Conservation (phyloP, 805 yeast species). For the Vanderwaltozyma polyspora region DNA sequence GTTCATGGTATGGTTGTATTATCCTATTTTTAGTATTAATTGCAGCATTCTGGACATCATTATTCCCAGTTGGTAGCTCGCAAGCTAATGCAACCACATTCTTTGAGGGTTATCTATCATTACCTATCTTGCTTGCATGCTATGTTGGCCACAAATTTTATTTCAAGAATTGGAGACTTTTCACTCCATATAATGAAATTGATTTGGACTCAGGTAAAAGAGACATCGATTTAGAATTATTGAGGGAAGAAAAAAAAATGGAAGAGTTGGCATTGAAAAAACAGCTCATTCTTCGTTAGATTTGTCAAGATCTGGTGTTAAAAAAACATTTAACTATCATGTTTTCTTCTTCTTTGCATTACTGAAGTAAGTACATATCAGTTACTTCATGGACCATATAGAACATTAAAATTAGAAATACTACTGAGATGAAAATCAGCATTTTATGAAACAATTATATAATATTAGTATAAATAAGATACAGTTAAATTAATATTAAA, state of each 20-base stretch:
- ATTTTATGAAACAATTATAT: no score
- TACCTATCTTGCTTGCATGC: slow-evolving; percentile 51
- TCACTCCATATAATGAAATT: slow-evolving; percentile 36
- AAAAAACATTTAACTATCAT: no score
- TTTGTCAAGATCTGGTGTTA: slow-evolving; percentile 36
- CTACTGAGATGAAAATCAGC: no score
- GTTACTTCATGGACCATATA: no score
- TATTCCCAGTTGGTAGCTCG: slow-evolving; percentile 51
- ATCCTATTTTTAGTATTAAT: slow-evolving; percentile 46
- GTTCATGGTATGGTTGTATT: slow-evolving; percentile 47
- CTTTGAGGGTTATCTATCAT: slow-evolving; percentile 56
- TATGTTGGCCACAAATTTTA: slow-evolving; percentile 50
- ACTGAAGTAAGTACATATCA: no score
- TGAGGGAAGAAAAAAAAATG: slow-evolving; percentile 38
- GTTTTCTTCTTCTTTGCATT: no score
- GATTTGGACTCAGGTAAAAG: slow-evolving; percentile 52
- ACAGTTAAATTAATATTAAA: no score
- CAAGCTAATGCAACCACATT: slow-evolving; percentile 43
- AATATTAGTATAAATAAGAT: no score
- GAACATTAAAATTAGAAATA: no score
- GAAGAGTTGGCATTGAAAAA: slow-evolving; percentile 30
- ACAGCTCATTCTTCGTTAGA: slow-evolving; percentile 36
- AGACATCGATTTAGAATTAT: slow-evolving; percentile 38
- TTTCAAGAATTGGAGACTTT: slow-evolving; percentile 27
- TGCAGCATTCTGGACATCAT: slow-evolving; percentile 71